A percentile compares a stretch with the other conserved stretches of the same genome.
phyloP scores from a whole-genome alignment of 805 yeast genomes.

The Wickerhamiella kazuoi region DNA sequence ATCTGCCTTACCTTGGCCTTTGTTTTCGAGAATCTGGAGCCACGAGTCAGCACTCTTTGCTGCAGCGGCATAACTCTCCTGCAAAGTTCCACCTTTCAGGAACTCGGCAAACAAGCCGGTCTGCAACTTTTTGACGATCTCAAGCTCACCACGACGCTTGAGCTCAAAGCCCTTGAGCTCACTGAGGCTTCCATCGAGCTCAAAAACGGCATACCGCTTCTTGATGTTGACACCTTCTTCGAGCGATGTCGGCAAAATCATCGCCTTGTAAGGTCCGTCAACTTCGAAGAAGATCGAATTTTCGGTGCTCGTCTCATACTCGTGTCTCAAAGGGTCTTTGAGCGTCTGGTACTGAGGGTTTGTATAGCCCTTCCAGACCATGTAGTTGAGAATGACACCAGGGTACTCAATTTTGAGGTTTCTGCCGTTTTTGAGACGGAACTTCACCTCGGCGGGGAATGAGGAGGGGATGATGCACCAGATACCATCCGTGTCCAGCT shows the following conservation, averaged over 20 bases:
- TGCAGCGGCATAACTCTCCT: slow-evolving; percentile 70
- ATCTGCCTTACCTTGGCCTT: slow-evolving; percentile 52
- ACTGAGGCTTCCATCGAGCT: slow-evolving; percentile 82
- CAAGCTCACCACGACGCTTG: slow-evolving; percentile 91
- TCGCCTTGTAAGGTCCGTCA: slow-evolving; percentile 96
- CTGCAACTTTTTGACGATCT: slow-evolving; percentile 84
- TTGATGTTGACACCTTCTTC: slow-evolving; percentile 96
- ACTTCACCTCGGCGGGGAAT: slow-evolving; percentile 56
- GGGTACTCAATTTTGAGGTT: slow-evolving; percentile 70
- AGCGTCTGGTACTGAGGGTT: slow-evolving; percentile 87
- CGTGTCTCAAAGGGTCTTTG: slow-evolving; percentile 35
- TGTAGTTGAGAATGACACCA: slow-evolving; percentile 85
- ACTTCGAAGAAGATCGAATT: slow-evolving; percentile 95
- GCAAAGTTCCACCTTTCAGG: slow-evolving; percentile 65
- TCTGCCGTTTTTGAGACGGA: slow-evolving; percentile 33
- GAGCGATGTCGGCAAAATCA: slow-evolving; percentile 91
- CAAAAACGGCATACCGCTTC: slow-evolving; percentile 93
- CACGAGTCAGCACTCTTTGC: slow-evolving; percentile 89
- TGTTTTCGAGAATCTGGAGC: slow-evolving; percentile 81
- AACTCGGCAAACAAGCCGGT: slow-evolving; percentile 84
- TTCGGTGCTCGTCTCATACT: slow-evolving; percentile 65
- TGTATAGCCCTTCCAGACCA: slow-evolving; percentile 80
- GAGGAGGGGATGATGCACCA: slow-evolving; percentile 95
- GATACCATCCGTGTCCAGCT: slow-evolving; percentile 96
- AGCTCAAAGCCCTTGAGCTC: slow-evolving; percentile 94